Conservation (phyloP, 2,329 filamentous ascomycete species). For the Colletotrichum orbiculare region DNA sequence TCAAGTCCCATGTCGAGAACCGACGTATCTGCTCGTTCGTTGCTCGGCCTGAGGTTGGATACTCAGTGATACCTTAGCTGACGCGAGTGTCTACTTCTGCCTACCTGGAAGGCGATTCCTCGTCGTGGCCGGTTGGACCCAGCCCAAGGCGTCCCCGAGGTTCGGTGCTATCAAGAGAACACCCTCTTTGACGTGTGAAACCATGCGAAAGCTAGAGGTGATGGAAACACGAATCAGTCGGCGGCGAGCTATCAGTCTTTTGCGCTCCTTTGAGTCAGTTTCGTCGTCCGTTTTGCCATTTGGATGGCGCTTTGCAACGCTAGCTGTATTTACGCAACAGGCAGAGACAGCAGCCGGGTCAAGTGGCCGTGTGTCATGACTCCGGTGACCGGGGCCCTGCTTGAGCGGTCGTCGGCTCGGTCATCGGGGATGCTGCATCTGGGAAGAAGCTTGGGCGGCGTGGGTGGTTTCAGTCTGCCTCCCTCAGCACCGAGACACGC, state of each 20-base stretch:
- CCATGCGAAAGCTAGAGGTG: conserved; percentile 32
- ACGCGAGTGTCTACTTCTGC: conserved; percentile 6
- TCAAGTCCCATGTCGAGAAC: background rate
- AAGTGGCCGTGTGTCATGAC: conserved; percentile 32
- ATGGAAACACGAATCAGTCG: conserved; percentile 32
- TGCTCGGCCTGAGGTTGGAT: conserved; percentile 1
- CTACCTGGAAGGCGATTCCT: too few species aligned
- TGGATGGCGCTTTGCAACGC: background rate
- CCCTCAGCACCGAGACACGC: conserved; percentile 23
- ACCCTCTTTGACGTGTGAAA: conserved; percentile 35
- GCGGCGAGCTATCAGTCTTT: conserved; percentile 19
- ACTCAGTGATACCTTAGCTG: background rate
- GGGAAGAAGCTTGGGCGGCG: conserved; percentile 25
- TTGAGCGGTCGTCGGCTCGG: conserved; percentile 28
- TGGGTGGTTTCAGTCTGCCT: conserved; percentile 29
- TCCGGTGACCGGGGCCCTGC: conserved; percentile 26
- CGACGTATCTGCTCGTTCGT: background rate
- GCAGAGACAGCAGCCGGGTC: conserved; percentile 20
- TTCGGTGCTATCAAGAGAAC: conserved; percentile 12
- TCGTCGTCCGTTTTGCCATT: background rate
- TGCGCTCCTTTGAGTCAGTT: conserved; percentile 24
- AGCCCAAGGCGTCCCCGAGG: too few species aligned
- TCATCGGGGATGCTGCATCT: conserved; percentile 29
- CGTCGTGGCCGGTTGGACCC: too few species aligned
- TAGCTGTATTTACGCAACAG: conserved; percentile 14